A percentile compares a stretch with the other conserved stretches of the same genome.
These are phyloP conservation scores for Cyberlindnera japonica DNA, from an alignment of 805 yeast genomes.

Conservation along the genomic window DNA sequence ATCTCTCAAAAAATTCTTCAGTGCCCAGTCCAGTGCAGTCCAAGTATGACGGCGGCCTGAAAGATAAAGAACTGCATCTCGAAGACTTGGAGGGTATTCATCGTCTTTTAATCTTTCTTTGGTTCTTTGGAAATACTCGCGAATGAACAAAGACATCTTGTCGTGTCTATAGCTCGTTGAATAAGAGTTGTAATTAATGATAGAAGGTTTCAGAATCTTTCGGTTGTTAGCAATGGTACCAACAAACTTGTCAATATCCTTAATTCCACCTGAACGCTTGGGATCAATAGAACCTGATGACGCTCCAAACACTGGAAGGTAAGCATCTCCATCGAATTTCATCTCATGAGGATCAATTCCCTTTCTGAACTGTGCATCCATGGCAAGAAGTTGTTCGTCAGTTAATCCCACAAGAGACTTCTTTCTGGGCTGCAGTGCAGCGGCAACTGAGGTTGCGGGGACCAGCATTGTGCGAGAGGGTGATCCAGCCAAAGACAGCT, in stretches of 20 bases:
- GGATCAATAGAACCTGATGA: constrained; percentile 1
- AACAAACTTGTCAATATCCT: constrained; percentile 22
- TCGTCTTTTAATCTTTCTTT: background rate
- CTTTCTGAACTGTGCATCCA: constrained; percentile 24
- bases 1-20: constrained; percentile 19
- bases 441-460: constrained; percentile 1
- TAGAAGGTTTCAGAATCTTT: constrained; percentile 10
- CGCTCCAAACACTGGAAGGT: constrained; percentile 11
- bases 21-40: constrained; percentile 24
- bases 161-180: constrained; percentile 20
- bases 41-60: constrained; percentile 26
- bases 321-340: constrained; percentile 26
- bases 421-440: constrained; percentile 11
- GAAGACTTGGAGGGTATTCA: constrained; percentile 17
- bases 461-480: constrained; percentile 4
- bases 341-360: constrained; percentile 19
- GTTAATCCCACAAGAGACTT: constrained; percentile 28
- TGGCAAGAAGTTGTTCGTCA: constrained; percentile 24
- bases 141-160: constrained; percentile 15
- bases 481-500: background rate
- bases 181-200: constrained; percentile 19
- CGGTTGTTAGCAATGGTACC: constrained; percentile 14
- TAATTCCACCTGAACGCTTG: constrained; percentile 8
- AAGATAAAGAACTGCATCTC: constrained; percentile 23
- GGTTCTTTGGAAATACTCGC: constrained; percentile 1